phyloP scores from a whole-genome alignment of 192 early-diverging fungal genomes.

The Entophlyctis luteolus region DNA sequence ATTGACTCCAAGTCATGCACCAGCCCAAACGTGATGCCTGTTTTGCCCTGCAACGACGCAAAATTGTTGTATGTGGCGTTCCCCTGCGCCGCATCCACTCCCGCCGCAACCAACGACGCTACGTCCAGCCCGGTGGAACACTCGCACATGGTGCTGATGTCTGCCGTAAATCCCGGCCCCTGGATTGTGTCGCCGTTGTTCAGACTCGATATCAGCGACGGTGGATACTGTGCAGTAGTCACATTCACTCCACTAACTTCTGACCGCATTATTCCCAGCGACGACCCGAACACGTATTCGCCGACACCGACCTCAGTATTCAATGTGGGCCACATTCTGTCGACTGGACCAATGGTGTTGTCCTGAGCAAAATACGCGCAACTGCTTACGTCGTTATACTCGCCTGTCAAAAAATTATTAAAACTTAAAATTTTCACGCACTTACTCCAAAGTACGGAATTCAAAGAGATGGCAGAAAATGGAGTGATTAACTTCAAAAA shows the following conservation, averaged over 20 bases:
- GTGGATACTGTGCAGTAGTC: neutral
- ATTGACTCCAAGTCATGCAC: neutral
- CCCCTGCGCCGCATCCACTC: neutral
- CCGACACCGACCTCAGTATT: conserved; percentile 12
- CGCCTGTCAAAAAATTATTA: too few relatives aligned
- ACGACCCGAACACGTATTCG: conserved; percentile 20
- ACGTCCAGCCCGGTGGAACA: neutral
- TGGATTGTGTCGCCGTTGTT: conserved; percentile 21
- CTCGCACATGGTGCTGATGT: neutral
- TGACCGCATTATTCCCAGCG: conserved; percentile 20
- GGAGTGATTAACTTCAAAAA: conserved; percentile 16
- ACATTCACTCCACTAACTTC: conserved; percentile 2
- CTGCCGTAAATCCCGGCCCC: conserved; percentile 3
- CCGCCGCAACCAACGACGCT: neutral
- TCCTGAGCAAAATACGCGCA: conserved; percentile 20
- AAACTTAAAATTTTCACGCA: too few relatives aligned
- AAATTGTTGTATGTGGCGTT: neutral
- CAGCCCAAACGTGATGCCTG: neutral
- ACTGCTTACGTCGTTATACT: neutral
- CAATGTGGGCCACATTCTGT: conserved; percentile 9
- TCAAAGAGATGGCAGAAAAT: conserved; percentile 12
- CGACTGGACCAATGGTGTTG: neutral
- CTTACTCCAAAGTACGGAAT: neutral
- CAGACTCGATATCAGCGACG: neutral
- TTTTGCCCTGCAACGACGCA: neutral